Evolutionary conservation across 345 rosid species (phyloP).

Genomic region (Physaria fendleri): DNA sequence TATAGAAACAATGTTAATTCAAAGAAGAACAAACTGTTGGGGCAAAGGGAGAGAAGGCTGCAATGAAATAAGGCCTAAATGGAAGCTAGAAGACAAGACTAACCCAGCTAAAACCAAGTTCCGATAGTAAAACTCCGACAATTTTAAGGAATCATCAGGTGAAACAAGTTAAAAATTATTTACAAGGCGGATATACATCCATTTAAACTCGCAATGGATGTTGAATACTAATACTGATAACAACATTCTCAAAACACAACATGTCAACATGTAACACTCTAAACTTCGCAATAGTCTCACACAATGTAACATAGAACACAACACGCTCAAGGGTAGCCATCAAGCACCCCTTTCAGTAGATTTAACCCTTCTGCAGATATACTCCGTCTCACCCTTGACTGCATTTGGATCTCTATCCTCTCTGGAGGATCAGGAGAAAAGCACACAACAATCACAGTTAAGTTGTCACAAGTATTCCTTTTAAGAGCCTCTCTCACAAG

Average conservation of each 20-base stretch:
- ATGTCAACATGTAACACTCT: constrained; percentile 13
- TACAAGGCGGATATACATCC: constrained; percentile 25
- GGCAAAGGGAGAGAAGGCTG: no score
- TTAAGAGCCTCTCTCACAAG: constrained; percentile 83
- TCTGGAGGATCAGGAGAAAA: constrained; percentile 85
- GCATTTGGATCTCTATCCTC: constrained; percentile 57
- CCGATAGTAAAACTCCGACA: no score
- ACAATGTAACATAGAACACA: constrained; percentile 4
- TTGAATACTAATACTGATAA: constrained; percentile 13
- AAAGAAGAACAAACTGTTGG: no score
- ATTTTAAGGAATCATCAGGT: neutral
- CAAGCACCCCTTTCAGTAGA: constrained; percentile 75
- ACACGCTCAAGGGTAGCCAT: constrained; percentile 43
- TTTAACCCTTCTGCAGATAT: constrained; percentile 88
- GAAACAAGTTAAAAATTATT: constrained; percentile 10
- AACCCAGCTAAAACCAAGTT: no score
- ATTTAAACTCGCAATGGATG: constrained; percentile 23
- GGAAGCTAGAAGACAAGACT: no score
- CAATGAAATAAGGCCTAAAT: no score
- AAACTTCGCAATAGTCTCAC: constrained; percentile 18
- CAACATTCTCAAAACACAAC: constrained; percentile 18
- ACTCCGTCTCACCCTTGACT: constrained; percentile 60
- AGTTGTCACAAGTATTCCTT: constrained; percentile 71
- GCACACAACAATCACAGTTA: constrained; percentile 77
- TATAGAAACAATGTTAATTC: no score